Percentiles rank a stretch among this genome's conserved stretches.
These are phyloP conservation scores for Blastocystis sp. DNA, from an alignment of 352 stramenopile species.

Conservation along the genomic window DNA sequence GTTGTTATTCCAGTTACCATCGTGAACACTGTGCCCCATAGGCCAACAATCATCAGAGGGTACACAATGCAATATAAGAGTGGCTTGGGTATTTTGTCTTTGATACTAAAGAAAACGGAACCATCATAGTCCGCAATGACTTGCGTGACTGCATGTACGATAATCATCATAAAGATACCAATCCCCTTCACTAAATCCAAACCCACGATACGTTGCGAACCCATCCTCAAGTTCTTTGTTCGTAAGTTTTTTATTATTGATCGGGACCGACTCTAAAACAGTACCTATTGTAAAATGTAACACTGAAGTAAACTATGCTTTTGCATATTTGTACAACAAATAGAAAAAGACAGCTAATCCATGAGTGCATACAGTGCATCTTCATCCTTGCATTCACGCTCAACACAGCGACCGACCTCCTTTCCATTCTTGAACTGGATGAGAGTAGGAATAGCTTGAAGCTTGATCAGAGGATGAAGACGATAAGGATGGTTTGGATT, in stretches of 20 bases:
- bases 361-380: conserved; percentile 49
- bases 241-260: background rate
- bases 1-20: conserved; percentile 49
- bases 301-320: background rate
- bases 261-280: background rate
- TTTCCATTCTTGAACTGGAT: conserved; percentile 58
- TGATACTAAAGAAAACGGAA: background rate
- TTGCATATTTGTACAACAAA: background rate
- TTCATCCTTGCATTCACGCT: conserved; percentile 24
- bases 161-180: conserved; percentile 59
- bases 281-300: background rate
- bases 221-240: background rate
- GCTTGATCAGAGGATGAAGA: conserved; percentile 57
- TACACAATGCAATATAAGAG: conserved; percentile 47
- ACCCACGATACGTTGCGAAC: background rate
- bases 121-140: conserved; percentile 53
- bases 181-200: conserved; percentile 56
- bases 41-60: conserved; percentile 47
- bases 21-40: conserved; percentile 54
- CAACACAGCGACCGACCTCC: conserved; percentile 44
- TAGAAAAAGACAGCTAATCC: conserved; percentile 14
- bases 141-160: conserved; percentile 49
- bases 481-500: conserved; percentile 56
- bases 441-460: conserved; percentile 56
- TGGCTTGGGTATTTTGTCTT: background rate